Evolutionary conservation across 2,329 filamentous ascomycete genomes (phyloP).

Genomic region (Drechslera avenae): DNA sequence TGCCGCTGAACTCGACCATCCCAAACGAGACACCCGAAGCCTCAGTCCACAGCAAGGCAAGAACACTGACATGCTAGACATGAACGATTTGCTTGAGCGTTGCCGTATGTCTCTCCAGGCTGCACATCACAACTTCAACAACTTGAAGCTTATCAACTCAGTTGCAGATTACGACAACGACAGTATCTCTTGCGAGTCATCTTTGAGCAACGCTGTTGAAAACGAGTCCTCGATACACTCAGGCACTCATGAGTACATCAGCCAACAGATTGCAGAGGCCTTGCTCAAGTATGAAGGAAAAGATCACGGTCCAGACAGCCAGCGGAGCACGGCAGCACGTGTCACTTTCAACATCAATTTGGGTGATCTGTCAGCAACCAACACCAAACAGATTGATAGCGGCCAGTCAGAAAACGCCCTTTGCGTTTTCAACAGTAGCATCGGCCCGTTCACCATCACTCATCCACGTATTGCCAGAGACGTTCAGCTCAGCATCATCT

Average conservation of each 20-base stretch:
- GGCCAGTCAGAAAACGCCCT: not conserved
- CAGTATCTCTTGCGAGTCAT: not conserved
- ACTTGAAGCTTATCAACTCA: no score
- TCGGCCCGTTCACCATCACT: constrained; percentile 1
- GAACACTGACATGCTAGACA: not conserved
- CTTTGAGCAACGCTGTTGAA: constrained; percentile 6
- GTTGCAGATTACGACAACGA: not conserved
- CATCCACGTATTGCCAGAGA: not conserved
- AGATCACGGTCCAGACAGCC: not conserved
- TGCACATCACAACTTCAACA: not conserved
- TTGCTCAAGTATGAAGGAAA: not conserved
- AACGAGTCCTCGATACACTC: not conserved
- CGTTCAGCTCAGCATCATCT: not conserved
- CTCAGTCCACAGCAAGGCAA: not conserved
- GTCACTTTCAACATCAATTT: constrained; percentile 2
- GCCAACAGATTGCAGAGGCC: constrained; percentile 11
- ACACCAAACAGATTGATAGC: no score
- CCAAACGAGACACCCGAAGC: not conserved
- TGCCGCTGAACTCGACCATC: not conserved
- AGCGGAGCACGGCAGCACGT: not conserved
- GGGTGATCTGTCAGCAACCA: not conserved
- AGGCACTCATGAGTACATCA: constrained; percentile 14
- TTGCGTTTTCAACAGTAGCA: not conserved
- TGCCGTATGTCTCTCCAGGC: not conserved
- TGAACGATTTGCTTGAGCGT: not conserved